Evolutionary conservation across 2,329 filamentous ascomycete genomes (phyloP), one percentile per base, ranked within the genome.

Genomic region (Blumeria hordei): DNA sequence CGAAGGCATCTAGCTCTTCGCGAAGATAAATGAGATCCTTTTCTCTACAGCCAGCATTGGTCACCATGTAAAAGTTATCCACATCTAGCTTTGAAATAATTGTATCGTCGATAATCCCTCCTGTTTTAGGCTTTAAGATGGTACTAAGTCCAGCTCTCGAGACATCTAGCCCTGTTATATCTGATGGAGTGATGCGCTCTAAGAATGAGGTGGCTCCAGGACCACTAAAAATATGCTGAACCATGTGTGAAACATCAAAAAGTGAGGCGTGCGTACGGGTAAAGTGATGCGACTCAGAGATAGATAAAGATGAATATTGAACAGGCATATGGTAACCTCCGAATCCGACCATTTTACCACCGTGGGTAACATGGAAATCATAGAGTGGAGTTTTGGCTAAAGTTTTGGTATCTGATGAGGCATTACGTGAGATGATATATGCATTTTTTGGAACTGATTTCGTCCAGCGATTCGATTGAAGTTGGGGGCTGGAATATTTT

Each of bases 181-280:
- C 78, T 11, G 82, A 81, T 0, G 92, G 92, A 0, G 88, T 94
- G 58, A 98, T 73, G 60, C 73, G 80, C 72, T 94, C 81, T 37
- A 98, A 76, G 66, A 96, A 92, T 4, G 77, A 77, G 32, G 82
- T 75, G 5, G 86, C 88, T 36, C 84, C 84, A 6, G 86, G 79
- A 0, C 92, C 92, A 54, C 78, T 78, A 66, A 98, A 80, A 60
- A 81, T 76, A 68, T 94, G 88, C 71, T 94, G 88, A 59, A 83
- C 88, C 90, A 96, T 96, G 71, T 96, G 92, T 67, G 83, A 83
- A 55, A 96, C 92, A 68, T 98, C 92, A 65, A 98, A 98, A 59
- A 98, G 71, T 59, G 88, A 94, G 56, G 86, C 84, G 68, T 88
- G 84, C 62, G 80, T 75, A 55, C 92, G 80, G 14, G 92, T 96